Evolutionary conservation across 306 rosid species (phyloP), one percentile per base, ranked within the genome.

Genomic region (Carpinus viminea): DNA sequence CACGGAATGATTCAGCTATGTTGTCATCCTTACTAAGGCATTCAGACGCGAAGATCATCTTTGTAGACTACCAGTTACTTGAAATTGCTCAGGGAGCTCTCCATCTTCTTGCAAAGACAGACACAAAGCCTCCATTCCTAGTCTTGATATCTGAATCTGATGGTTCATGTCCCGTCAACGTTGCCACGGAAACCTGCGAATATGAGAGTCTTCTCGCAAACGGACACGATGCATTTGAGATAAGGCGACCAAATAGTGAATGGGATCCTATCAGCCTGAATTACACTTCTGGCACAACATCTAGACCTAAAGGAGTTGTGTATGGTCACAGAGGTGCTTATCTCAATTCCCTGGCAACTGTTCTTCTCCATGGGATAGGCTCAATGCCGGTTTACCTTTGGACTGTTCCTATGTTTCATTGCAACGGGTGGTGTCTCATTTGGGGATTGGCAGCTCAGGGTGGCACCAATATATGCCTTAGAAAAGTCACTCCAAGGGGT

Each of bases 271-370:
- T 94, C 80, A 91, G 95, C 69, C 28, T 94, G 21, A 92, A 91
- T 73, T 94, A 92, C 87, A 94, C 97, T 21, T 94, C 97, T 2
- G 97, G 97, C 53, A 94, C 98, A 24, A 94, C 98, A 46, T 89
- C 98, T 54, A 87, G 88, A 80, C 97, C 98, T 3, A 94, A 94
- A 86, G 98, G 95, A 15, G 97, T 92, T 53, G 92, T 92, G 21
- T 94, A 74, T 10, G 92, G 86, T 72, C 95, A 94, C 48, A 87
- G 95, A 20, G 97, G 98, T 28, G 97, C 98, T 20, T 94, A 92
- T 82, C 86, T 94, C 21, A 94, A 92, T 46, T 31, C 97, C 24
- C 81, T 94, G 45, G 90, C 92, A 2, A 91, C 95, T 0, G 86
- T 91, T 79, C 76, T 92, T 56, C 91, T 94, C 28, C 89, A 82